These are phyloP conservation scores for Gillenia trifoliata DNA, from an alignment of 306 rosid genomes.

Conservation along the genomic window DNA sequence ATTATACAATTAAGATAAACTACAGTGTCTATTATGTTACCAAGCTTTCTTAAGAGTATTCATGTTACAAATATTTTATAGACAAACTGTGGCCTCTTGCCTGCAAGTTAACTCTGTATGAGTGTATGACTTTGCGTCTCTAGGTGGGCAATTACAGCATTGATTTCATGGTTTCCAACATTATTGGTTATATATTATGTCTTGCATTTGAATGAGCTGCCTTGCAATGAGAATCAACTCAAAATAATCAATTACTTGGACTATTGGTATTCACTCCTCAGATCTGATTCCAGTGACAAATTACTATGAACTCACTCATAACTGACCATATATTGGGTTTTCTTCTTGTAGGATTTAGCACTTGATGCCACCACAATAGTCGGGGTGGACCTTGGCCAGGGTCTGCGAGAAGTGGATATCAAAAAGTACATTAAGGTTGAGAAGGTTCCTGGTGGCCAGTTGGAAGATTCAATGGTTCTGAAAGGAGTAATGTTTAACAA, in stretches of 20 bases:
- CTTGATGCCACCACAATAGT: slow-evolving; percentile 87
- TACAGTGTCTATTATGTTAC: background rate
- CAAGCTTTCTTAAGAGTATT: too few relatives aligned
- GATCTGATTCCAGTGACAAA: background rate
- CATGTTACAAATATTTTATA: background rate
- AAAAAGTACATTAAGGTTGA: slow-evolving; percentile 93
- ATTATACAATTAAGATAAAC: background rate
- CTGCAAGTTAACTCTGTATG: background rate
- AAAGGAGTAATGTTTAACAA: slow-evolving; percentile 92
- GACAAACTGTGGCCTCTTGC: background rate
- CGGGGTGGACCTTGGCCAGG: slow-evolving; percentile 89
- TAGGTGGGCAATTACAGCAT: background rate
- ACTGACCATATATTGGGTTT: background rate
- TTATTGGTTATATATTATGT: background rate
- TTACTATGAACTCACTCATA: background rate
- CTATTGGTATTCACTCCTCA: background rate
- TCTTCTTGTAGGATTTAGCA: slow-evolving; percentile 65
- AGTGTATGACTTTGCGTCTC: background rate
- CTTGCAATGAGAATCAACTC: background rate
- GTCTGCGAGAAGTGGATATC: slow-evolving; percentile 85
- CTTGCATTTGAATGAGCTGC: background rate
- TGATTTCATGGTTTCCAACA: background rate
- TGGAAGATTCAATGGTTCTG: slow-evolving; percentile 82
- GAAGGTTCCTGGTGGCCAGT: slow-evolving; percentile 89
- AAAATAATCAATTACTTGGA: background rate